Conservation (phyloP, 163 green algal genomes). For the Coccomyxa subellipsoidea region DNA sequence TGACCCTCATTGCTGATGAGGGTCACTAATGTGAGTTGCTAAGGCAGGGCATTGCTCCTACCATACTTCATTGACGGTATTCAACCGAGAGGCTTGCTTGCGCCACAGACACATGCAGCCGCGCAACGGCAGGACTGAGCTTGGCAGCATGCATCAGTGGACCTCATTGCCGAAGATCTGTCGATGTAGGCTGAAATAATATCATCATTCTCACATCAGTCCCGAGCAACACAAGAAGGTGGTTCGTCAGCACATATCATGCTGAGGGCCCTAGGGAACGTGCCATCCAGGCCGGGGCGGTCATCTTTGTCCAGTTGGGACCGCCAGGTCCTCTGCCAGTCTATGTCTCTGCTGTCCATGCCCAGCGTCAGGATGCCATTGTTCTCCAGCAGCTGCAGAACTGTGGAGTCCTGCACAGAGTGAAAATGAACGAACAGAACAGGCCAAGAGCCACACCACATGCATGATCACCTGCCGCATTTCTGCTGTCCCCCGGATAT, state of each 20-base stretch:
- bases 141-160: not conserved
- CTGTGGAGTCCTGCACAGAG: slow-evolving; percentile 32
- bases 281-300: not conserved
- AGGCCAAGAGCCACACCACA: too few relatives aligned
- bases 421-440: not conserved
- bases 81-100: too few relatives aligned
- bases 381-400: slow-evolving; percentile 31
- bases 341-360: slow-evolving; percentile 36
- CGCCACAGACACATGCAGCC: too few relatives aligned
- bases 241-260: slow-evolving; percentile 15
- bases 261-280: not conserved
- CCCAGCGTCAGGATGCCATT: slow-evolving; percentile 44
- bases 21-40: too few relatives aligned
- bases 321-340: slow-evolving; percentile 33
- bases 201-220: too few relatives aligned
- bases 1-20: too few relatives aligned
- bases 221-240: too few relatives aligned
- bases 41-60: too few relatives aligned
- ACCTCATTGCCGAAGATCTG: not conserved
- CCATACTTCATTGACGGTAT: too few relatives aligned
- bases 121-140: too few relatives aligned
- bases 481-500: too few relatives aligned
- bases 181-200: slow-evolving; percentile 3
- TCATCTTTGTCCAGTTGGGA: not conserved
- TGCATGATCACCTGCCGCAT: too few relatives aligned